A percentile compares a stretch with the other conserved stretches of the same genome.
These are phyloP conservation scores for Colletotrichum higginsianum DNA, from an alignment of 2,329 filamentous ascomycete genomes.

Conservation along the genomic window DNA sequence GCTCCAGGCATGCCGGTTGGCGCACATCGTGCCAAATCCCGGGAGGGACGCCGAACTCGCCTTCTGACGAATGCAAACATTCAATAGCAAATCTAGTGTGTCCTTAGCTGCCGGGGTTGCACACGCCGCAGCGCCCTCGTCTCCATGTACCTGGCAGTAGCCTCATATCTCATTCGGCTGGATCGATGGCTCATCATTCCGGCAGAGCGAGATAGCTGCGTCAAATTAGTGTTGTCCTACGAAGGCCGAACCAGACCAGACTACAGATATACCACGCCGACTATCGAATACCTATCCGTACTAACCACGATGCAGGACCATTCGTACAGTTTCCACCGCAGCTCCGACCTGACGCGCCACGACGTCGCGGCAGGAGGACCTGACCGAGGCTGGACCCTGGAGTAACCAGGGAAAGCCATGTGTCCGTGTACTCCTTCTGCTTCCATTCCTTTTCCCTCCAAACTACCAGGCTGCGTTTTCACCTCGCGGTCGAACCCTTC, in stretches of 20 bases:
- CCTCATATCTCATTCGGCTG: slow-evolving; percentile 29
- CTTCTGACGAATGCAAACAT: slow-evolving; percentile 32
- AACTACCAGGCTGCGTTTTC: neutral
- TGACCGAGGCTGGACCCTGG: slow-evolving; percentile 32
- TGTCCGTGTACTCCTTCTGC: slow-evolving; percentile 18
- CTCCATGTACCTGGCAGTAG: slow-evolving; percentile 13
- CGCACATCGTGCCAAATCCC: neutral
- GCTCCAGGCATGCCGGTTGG: neutral
- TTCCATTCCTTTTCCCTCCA: slow-evolving; percentile 4
- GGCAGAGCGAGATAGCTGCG: slow-evolving; percentile 15
- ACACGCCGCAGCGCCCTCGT: slow-evolving; percentile 18
- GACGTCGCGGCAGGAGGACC: slow-evolving; percentile 1
- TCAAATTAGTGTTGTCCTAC: neutral
- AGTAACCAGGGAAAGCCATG: slow-evolving; percentile 29
- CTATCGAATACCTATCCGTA: neutral
- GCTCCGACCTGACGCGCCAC: slow-evolving; percentile 3
- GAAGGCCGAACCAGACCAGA: neutral
- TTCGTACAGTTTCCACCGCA: slow-evolving; percentile 5
- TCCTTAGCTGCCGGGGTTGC: slow-evolving; percentile 21
- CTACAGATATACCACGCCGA: neutral
- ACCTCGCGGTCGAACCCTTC: slow-evolving; percentile 9
- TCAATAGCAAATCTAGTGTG: slow-evolving; percentile 14
- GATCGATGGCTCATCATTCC: slow-evolving; percentile 25
- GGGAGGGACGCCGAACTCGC: neutral
- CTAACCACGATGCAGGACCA: neutral